Evolutionary conservation across 164 flowering plant species (phyloP).

Genomic region (Vitis riparia): DNA sequence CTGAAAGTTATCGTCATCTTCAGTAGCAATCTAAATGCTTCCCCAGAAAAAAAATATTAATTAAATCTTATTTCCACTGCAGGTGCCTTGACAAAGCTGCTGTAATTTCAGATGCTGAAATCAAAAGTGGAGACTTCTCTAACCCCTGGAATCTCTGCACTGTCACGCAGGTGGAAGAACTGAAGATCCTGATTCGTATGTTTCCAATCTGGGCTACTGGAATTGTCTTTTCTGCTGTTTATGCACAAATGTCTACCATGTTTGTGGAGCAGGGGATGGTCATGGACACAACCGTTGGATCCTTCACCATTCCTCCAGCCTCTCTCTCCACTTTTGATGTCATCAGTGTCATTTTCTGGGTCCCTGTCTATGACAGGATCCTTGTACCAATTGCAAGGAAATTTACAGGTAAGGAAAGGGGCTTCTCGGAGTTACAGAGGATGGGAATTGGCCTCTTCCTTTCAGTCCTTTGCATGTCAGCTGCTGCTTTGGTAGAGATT

Average conservation of each 20-base stretch:
- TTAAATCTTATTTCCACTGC: conserved; percentile 9
- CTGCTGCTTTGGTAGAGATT: conserved; percentile 81
- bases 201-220: conserved; percentile 92
- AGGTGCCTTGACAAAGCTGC: conserved; percentile 87
- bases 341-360: conserved; percentile 82
- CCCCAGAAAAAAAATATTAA: not conserved
- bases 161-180: conserved; percentile 84
- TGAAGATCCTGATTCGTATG: conserved; percentile 84
- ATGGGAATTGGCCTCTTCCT: conserved; percentile 88
- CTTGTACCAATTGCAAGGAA: conserved; percentile 74
- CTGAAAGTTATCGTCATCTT: not conserved
- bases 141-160: conserved; percentile 80
- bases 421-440: conserved; percentile 80
- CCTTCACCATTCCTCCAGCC: conserved; percentile 86
- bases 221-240: conserved; percentile 79
- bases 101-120: conserved; percentile 52
- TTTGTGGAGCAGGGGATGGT: conserved; percentile 82
- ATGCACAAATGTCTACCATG: conserved; percentile 89
- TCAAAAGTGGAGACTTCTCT: conserved; percentile 50
- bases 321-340: conserved; percentile 81
- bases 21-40: not conserved
- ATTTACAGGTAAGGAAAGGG: conserved; percentile 72
- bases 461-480: conserved; percentile 68
- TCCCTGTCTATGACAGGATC: conserved; percentile 71
- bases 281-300: conserved; percentile 75